Base-by-base conservation (phyloP, 306 rosid genomes). In the Rosa persica region DNA sequence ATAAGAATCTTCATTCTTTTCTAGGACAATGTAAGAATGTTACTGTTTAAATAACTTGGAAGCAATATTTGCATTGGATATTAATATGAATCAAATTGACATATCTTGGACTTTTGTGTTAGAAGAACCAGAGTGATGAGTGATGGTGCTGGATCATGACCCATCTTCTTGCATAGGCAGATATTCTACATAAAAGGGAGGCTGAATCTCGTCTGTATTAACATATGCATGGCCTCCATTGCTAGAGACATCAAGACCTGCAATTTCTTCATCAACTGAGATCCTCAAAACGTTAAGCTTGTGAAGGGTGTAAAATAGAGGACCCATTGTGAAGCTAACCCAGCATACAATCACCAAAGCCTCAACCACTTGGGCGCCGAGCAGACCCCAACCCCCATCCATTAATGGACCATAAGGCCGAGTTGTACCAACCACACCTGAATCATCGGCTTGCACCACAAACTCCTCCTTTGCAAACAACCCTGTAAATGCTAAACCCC, bases 401-500 rank as follows among this genome's bases (percentile, higher is more conserved):
- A 90, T 85, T 27, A 89, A 12, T 12, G 86, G 84, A 1, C 93
- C 92, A 69, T 79, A 83, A n/a, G 97, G 92, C 49, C 93, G 70
- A 27, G 43, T 22, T 20, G 70, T 85, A 2, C 84, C 89, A 6
- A 3, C 34, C 36, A 20, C 76, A 0, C 88, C 92, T 1, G 83
- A 44, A 46, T 89, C 68, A 44, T 84, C 89, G 13, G 81, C 88
- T 77, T 88, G 90, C 67, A 68, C 47, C 54, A 91, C 87, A 67
- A 91, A 88, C 78, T 87, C 85, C 70, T 91, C 82, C 61, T 89
- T 88, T 2, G 97, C 97, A 81, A 89, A 91, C 81, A 93, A 47
- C 6, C 98, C 94, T 13, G 93, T 90, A 79, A 93, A 91, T 67
- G 88, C 85, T 83, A 93, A 73, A 12, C 93, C 93, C 96, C 94